Evolutionary conservation across 1,284 basidiomycete species (phyloP), one percentile per base, ranked within the genome.

Genomic region (Cryptococcus sp.): DNA sequence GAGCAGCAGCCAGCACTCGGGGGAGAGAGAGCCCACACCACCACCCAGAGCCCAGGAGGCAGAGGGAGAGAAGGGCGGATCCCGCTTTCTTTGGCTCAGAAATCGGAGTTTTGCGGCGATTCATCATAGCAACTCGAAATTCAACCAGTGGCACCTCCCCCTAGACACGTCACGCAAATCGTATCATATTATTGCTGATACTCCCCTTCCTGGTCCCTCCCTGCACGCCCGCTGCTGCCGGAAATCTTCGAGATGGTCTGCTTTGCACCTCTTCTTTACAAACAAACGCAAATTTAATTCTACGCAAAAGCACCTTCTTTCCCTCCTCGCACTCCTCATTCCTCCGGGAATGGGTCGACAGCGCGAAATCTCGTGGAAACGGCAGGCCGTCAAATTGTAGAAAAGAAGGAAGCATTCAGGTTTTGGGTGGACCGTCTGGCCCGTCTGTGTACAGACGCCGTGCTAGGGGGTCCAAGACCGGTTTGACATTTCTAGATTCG

Each of bases 391-490:
- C 49, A 51, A 46, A 51, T 18, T 28, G 49, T 51, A 43, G 49
- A 51, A 51, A 38, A 51, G 49, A 51, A 35, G 6, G 49, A 51
- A 44, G 7, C 21, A 50, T 44, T 19, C 43, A 22, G 21, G 35
- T 43, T 49, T 44, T 51, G 49, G 49, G 49, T 51, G 49, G 49
- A 51, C 32, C 49, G 49, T 37, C 35, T 37, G 26, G 41, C 28
- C 38, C 11, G 37, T 12, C 22, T 24, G 22, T n/a, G 10, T 12
- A 4, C 21, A 25, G 43, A 35, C 36, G 24, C 22, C 5, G 24
- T 51, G 49, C 32, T 42, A 26, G 33, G 32, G 49, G 49, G 42
- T 51, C 49, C 49, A 51, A 51, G 49, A 46, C 49, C 47, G 37
- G 49, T 51, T 46, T 51, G 49, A 51, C 49, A 51, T 43, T 33